Evolutionary conservation across 148 eudicot genomes (phyloP).

Genomic region (Silene conica): DNA sequence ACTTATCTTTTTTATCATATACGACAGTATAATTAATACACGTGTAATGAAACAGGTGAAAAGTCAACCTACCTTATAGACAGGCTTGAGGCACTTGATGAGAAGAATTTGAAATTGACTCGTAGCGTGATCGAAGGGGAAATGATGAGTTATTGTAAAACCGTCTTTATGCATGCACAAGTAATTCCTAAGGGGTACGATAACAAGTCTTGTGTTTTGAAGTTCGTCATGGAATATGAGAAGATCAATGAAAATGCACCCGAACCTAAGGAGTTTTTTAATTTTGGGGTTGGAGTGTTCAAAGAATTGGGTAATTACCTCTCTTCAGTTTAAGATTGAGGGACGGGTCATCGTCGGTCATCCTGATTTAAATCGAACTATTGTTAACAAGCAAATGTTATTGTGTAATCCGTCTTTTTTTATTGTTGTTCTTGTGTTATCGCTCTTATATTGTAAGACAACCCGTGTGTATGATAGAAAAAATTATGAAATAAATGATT

Average conservation of each 20-base stretch:
- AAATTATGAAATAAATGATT: no score
- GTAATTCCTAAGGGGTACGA: conserved; percentile 10
- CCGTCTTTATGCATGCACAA: neutral
- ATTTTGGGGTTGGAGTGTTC: conserved; percentile 5
- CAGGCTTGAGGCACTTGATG: no score
- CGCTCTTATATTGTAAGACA: no score
- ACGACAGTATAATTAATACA: no score
- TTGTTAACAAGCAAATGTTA: no score
- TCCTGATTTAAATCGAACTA: no score
- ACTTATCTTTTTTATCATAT: no score
- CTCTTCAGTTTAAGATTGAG: neutral
- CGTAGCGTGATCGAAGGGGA: conserved; percentile 8
- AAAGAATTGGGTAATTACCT: conserved; percentile 1
- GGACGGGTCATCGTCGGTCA: no score
- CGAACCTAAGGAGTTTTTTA: neutral
- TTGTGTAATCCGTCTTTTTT: no score
- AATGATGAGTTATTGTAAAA: conserved; percentile 10
- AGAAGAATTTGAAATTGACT: neutral
- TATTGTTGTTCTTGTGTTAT: no score
- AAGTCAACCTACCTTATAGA: no score
- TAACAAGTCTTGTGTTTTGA: neutral
- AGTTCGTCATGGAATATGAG: neutral
- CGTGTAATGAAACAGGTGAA: neutral
- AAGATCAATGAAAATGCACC: conserved; percentile 8
- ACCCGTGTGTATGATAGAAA: no score